Percentiles rank a stretch among this genome's conserved stretches.
These are phyloP conservation scores for Phytophthora syringae DNA, from an alignment of 352 stramenopile genomes.

Conservation along the genomic window DNA sequence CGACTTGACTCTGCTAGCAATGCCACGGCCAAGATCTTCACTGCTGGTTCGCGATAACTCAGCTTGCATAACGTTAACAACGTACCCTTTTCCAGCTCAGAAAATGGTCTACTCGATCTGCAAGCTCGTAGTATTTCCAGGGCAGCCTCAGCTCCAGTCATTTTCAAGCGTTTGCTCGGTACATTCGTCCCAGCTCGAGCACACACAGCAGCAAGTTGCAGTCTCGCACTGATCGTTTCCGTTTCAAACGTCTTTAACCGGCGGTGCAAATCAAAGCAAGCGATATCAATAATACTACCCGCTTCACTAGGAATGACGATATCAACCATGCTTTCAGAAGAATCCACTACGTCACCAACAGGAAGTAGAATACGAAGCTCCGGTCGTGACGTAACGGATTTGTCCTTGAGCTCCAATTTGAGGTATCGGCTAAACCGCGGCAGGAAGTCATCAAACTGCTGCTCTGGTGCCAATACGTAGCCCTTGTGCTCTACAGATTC, in stretches of 20 bases:
- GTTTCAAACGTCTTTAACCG: conserved; percentile 43
- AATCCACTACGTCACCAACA: conserved; percentile 30
- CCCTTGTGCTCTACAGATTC: conserved; percentile 47
- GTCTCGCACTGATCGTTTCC: conserved; percentile 41
- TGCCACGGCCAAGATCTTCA: conserved; percentile 43
- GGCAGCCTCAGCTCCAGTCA: conserved; percentile 58
- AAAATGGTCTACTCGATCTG: conserved; percentile 41
- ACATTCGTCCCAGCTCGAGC: conserved; percentile 31
- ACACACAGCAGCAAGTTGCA: conserved; percentile 54
- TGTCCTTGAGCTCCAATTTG: conserved; percentile 25
- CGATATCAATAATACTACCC: conserved; percentile 19
- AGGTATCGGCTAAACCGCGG: conserved; percentile 49
- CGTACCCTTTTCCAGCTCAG: conserved; percentile 23
- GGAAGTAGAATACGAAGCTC: conserved; percentile 44
- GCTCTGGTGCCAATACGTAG: conserved; percentile 38
- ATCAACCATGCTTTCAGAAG: conserved; percentile 24
- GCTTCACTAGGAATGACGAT: conserved; percentile 19
- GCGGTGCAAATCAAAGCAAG: conserved; percentile 41
- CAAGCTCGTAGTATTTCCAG: conserved; percentile 51
- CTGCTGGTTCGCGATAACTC: conserved; percentile 45
- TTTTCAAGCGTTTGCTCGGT: conserved; percentile 38
- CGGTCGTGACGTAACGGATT: conserved; percentile 19
- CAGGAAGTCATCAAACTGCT: conserved; percentile 53
- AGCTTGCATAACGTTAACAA: conserved; percentile 37
- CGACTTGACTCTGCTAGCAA: conserved; percentile 34